A percentile compares a stretch with the other conserved stretches of the same genome.
phyloP scores from a whole-genome alignment of 106 monocot genomes.

The Agapanthus africanus region DNA sequence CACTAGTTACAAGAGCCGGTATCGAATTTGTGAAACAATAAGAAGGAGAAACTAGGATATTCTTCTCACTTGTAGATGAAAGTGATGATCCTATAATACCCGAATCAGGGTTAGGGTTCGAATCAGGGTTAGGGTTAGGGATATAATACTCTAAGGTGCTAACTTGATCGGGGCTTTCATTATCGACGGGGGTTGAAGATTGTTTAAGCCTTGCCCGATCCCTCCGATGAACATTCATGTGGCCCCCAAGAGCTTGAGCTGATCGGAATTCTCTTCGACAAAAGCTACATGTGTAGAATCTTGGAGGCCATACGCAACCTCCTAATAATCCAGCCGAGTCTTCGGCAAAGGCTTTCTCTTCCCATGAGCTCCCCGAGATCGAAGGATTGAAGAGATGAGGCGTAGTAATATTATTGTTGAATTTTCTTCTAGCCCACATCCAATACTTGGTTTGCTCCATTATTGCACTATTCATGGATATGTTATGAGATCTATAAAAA shows the following conservation, averaged over 20 bases:
- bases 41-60: slow-evolving; percentile 15
- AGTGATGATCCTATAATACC: slow-evolving; percentile 16
- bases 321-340: slow-evolving; percentile 37
- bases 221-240: slow-evolving; percentile 83
- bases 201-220: slow-evolving; percentile 69
- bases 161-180: slow-evolving; percentile 11
- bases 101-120: slow-evolving; percentile 22
- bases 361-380: slow-evolving; percentile 34
- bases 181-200: slow-evolving; percentile 12
- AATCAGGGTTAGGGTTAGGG: slow-evolving; percentile 28
- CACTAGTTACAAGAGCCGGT: background rate
- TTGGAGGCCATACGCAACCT: slow-evolving; percentile 68
- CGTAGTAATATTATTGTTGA: slow-evolving; percentile 10
- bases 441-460: slow-evolving; percentile 49
- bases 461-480: slow-evolving; percentile 17
- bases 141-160: slow-evolving; percentile 3
- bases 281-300: slow-evolving; percentile 73
- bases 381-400: slow-evolving; percentile 5
- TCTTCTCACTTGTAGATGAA: background rate
- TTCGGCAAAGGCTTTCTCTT: slow-evolving; percentile 59
- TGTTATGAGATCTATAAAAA: background rate
- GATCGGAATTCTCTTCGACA: slow-evolving; percentile 75
- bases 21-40: background rate
- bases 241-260: slow-evolving; percentile 76
- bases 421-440: slow-evolving; percentile 40